phyloP scores from a whole-genome alignment of 192 early-diverging fungal species.

The Dispira simplex region DNA sequence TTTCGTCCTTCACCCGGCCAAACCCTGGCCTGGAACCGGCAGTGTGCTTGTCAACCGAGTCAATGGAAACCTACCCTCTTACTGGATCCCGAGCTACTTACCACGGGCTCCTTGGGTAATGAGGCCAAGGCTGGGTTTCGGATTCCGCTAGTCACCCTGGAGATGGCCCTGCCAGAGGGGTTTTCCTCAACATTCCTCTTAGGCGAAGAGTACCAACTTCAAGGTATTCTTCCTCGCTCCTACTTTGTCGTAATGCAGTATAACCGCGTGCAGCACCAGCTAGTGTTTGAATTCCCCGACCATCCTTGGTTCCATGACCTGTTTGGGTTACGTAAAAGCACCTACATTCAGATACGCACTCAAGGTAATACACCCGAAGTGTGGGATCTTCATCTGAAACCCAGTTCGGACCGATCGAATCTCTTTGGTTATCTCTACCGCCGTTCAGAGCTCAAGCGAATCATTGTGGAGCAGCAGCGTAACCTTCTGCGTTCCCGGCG shows the following conservation, averaged over 20 bases:
- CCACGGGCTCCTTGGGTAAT: no score
- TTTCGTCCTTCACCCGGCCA: no score
- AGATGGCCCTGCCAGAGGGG: conserved; percentile 21
- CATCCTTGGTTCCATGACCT: conserved; percentile 46
- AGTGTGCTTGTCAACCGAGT: no score
- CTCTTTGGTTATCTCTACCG: conserved; percentile 48
- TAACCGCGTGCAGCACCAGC: conserved; percentile 27
- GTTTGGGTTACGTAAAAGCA: conserved; percentile 43
- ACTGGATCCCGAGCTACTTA: no score
- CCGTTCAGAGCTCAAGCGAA: conserved; percentile 31
- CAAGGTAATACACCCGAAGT: conserved; percentile 22
- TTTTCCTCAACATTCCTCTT: conserved; percentile 22
- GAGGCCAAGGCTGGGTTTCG: background rate
- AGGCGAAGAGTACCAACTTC: conserved; percentile 25
- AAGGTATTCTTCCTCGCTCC: conserved; percentile 27
- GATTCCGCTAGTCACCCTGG: conserved; percentile 22
- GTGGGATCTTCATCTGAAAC: conserved; percentile 62
- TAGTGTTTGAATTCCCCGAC: conserved; percentile 48
- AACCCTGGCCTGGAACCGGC: no score
- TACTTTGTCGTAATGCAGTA: conserved; percentile 44
- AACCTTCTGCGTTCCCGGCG: conserved; percentile 28
- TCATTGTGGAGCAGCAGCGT: conserved; percentile 34
- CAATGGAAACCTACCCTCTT: no score
- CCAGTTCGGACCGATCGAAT: conserved; percentile 34
- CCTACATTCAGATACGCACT: conserved; percentile 30